phyloP scores from a whole-genome alignment of 257 asterid genomes.

The Craterostigma plantagineum region DNA sequence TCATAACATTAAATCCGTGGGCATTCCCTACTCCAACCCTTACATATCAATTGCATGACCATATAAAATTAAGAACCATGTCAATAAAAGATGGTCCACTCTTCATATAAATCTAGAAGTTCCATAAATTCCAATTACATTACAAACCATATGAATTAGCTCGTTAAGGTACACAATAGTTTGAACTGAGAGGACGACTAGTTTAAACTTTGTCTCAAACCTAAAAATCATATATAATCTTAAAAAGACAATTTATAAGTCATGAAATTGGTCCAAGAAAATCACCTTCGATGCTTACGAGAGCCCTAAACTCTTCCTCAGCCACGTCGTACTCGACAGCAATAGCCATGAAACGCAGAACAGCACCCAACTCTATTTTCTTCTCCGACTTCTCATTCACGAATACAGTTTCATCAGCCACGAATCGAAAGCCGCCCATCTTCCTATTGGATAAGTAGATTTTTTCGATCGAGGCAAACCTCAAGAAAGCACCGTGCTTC shows the following conservation, averaged over 20 bases:
- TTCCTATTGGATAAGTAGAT: constrained; percentile 45
- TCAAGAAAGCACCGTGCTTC: constrained; percentile 54
- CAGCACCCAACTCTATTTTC: constrained; percentile 33
- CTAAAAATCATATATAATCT: too few species aligned
- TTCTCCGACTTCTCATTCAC: constrained; percentile 18
- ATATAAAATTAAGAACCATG: too few species aligned
- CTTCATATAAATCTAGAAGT: too few species aligned
- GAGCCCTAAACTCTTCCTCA: constrained; percentile 45
- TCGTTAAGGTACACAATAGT: too few species aligned
- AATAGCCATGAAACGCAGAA: constrained; percentile 31
- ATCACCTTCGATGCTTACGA: constrained; percentile 62
- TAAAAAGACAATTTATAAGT: too few species aligned
- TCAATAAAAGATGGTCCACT: too few species aligned
- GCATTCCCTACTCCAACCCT: constrained; percentile 8
- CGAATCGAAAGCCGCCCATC: constrained; percentile 35
- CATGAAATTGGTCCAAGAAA: constrained; percentile 42
- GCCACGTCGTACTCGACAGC: constrained; percentile 55
- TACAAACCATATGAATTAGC: too few species aligned
- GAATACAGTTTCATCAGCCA: constrained; percentile 49
- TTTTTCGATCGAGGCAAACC: constrained; percentile 48
- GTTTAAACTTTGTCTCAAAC: too few species aligned
- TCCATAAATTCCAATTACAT: too few species aligned
- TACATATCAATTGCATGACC: neutral
- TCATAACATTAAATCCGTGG: constrained; percentile 14
- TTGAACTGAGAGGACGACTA: too few species aligned